These are phyloP conservation scores for Lentinus brumalis DNA, from an alignment of 768 basidiomycete genomes.

Conservation along the genomic window DNA sequence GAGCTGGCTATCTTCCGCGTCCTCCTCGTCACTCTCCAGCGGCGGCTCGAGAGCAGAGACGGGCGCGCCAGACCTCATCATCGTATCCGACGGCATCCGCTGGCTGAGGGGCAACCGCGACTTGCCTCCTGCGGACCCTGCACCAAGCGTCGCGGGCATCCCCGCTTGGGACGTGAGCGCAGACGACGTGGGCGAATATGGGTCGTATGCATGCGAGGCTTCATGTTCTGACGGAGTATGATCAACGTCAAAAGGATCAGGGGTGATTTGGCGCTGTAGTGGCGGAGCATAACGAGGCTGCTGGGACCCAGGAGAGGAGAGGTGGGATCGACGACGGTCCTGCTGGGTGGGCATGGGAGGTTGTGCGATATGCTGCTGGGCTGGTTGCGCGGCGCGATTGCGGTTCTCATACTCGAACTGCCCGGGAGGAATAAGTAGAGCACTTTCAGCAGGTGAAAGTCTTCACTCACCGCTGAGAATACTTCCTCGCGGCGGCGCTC, in stretches of 20 bases:
- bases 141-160: constrained; percentile 16
- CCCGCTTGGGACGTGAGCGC: constrained; percentile 18
- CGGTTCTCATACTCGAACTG: constrained; percentile 45
- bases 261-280: constrained; percentile 23
- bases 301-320: constrained; percentile 15
- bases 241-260: constrained; percentile 32
- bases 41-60: constrained; percentile 17
- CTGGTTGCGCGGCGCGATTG: constrained; percentile 9
- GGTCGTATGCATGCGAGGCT: constrained; percentile 12
- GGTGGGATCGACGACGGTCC: constrained; percentile 10
- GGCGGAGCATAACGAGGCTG: constrained; percentile 17
- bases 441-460: neutral
- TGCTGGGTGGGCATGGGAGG: neutral
- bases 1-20: constrained; percentile 38
- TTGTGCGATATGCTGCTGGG: constrained; percentile 3
- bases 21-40: constrained; percentile 28
- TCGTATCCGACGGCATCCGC: constrained; percentile 18
- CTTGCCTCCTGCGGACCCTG: constrained; percentile 10
- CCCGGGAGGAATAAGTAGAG: neutral
- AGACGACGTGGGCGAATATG: constrained; percentile 25
- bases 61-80: constrained; percentile 1
- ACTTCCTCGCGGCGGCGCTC: constrained; percentile 54
- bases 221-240: constrained; percentile 13
- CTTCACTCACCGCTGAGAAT: constrained; percentile 51
- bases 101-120: constrained; percentile 16